Conservation (phyloP, 176 grass and related monocot species). For the Elaeis guineensis region DNA sequence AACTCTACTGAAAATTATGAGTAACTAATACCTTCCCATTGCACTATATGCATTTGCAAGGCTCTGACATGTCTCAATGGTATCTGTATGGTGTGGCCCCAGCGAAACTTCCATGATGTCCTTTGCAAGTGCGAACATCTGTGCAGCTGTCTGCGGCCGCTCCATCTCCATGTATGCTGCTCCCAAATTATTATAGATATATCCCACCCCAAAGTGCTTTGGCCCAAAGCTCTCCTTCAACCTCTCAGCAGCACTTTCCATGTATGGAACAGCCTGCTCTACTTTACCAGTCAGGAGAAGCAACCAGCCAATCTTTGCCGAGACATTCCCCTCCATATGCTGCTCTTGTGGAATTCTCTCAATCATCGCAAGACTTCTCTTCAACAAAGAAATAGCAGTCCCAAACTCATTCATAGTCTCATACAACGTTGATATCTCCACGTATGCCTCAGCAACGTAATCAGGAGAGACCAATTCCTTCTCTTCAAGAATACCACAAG, state of each 20-base stretch:
- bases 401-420: constrained; percentile 68
- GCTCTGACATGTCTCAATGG: constrained; percentile 78
- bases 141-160: constrained; percentile 58
- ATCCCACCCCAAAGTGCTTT: constrained; percentile 75
- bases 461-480: constrained; percentile 44
- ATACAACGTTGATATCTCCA: constrained; percentile 54
- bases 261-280: constrained; percentile 36
- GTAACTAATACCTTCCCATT: constrained; percentile 56
- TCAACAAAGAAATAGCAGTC: constrained; percentile 64
- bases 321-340: constrained; percentile 74
- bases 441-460: constrained; percentile 54
- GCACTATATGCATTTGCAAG: constrained; percentile 74
- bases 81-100: constrained; percentile 72
- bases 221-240: constrained; percentile 86
- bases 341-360: constrained; percentile 84
- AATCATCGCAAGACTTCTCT: constrained; percentile 68
- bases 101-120: constrained; percentile 77
- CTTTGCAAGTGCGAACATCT: constrained; percentile 83
- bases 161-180: constrained; percentile 89
- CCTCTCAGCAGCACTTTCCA: constrained; percentile 77
- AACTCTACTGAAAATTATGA: background rate
- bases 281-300: constrained; percentile 83
- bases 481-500: constrained; percentile 56
- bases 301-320: constrained; percentile 68
- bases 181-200: constrained; percentile 85